Evolutionary conservation across 805 yeast species (phyloP).

Genomic region (Candida loeiensis): DNA sequence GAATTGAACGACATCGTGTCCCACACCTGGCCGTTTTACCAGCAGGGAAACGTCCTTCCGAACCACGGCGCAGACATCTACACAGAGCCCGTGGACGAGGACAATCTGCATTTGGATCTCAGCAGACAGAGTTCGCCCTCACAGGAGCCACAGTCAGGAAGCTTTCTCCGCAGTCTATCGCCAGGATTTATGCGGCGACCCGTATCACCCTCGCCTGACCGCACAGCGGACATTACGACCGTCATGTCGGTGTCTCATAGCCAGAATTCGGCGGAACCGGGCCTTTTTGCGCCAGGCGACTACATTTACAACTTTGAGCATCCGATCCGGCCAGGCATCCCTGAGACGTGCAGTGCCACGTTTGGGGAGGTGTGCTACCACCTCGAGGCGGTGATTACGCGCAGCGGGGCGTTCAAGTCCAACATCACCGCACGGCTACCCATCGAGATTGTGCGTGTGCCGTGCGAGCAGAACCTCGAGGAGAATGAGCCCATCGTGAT

Average conservation of each 20-base stretch:
- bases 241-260: neutral
- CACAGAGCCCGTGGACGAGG: conserved; percentile 23
- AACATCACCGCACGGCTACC: conserved; percentile 63
- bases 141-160: conserved; percentile 11
- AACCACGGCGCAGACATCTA: conserved; percentile 49
- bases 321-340: conserved; percentile 74
- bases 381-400: conserved; percentile 65
- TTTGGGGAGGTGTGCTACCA: conserved; percentile 77
- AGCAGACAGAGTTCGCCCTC: conserved; percentile 4
- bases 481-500: conserved; percentile 92
- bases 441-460: conserved; percentile 67
- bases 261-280: conserved; percentile 22
- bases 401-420: conserved; percentile 84
- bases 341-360: conserved; percentile 74
- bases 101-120: conserved; percentile 21
- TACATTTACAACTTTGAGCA: conserved; percentile 91
- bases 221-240: conserved; percentile 14
- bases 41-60: conserved; percentile 19
- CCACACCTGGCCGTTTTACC: conserved; percentile 91
- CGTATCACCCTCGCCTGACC: conserved; percentile 25
- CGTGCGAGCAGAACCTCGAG: conserved; percentile 74
- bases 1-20: conserved; percentile 66
- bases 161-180: conserved; percentile 24
- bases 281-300: conserved; percentile 76
- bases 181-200: conserved; percentile 28